Evolutionary conservation across 805 yeast species (phyloP).

Genomic region (Yarrowia sp.): DNA sequence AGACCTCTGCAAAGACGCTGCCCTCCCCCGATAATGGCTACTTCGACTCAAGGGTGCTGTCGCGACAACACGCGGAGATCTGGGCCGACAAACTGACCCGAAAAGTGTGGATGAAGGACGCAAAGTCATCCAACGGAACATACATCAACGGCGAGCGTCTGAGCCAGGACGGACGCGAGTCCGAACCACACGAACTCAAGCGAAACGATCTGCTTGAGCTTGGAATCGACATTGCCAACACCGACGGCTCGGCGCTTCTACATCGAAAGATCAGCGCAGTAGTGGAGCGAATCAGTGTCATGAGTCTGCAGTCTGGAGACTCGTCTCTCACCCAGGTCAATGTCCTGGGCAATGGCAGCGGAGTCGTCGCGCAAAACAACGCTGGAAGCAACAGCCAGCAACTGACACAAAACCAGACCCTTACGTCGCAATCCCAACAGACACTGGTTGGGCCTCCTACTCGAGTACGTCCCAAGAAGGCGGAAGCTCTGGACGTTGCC

Average conservation of each 20-base stretch:
- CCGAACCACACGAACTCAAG: slow-evolving; percentile 55
- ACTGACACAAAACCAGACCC: not conserved
- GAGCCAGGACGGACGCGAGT: slow-evolving; percentile 55
- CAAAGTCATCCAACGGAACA: slow-evolving; percentile 92
- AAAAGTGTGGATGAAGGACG: slow-evolving; percentile 71
- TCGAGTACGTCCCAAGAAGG: slow-evolving; percentile 6
- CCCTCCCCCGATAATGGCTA: slow-evolving; percentile 77
- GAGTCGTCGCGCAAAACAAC: not conserved
- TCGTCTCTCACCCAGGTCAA: not conserved
- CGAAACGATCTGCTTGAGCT: slow-evolving; percentile 87
- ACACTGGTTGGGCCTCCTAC: not conserved
- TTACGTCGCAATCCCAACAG: not conserved
- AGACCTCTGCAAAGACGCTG: slow-evolving; percentile 52
- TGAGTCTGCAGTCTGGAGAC: slow-evolving; percentile 41
- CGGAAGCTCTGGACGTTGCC: slow-evolving; percentile 35
- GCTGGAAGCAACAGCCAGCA: not conserved
- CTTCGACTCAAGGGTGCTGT: slow-evolving; percentile 88
- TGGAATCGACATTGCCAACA: slow-evolving; percentile 74
- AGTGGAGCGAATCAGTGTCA: slow-evolving; percentile 67
- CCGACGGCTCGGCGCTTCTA: slow-evolving; percentile 49
- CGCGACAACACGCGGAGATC: slow-evolving; percentile 90
- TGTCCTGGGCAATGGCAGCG: not conserved
- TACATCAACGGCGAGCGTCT: slow-evolving; percentile 76
- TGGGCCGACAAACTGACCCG: slow-evolving; percentile 65
- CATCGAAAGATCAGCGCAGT: slow-evolving; percentile 85